phyloP scores from a whole-genome alignment of 176 grass and related monocot species.

The Carex parvula region DNA sequence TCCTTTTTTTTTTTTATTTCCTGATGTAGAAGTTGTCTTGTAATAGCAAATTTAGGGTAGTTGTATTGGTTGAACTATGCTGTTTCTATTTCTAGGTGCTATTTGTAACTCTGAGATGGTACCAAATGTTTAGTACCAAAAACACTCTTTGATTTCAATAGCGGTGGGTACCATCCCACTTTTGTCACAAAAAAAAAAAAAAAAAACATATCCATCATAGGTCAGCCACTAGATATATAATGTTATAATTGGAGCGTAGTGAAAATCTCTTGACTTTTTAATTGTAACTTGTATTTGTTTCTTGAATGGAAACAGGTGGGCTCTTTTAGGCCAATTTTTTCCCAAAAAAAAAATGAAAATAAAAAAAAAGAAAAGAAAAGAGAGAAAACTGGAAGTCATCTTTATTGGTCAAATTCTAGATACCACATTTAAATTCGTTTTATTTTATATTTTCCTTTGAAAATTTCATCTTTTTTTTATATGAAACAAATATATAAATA shows the following conservation, averaged over 20 bases:
- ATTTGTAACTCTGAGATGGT: too few relatives aligned
- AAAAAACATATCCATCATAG: neutral
- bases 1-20: too few relatives aligned
- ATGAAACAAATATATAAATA: neutral
- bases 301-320: neutral
- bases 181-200: too few relatives aligned
- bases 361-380: neutral
- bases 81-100: too few relatives aligned
- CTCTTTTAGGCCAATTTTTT: neutral
- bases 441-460: neutral
- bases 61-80: too few relatives aligned
- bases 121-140: too few relatives aligned
- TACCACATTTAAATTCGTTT: neutral
- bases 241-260: neutral
- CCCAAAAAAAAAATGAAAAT: neutral
- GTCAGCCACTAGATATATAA: neutral
- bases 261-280: neutral
- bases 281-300: constrained; percentile 1
- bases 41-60: too few relatives aligned
- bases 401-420: neutral
- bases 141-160: too few relatives aligned
- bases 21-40: too few relatives aligned
- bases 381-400: neutral
- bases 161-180: too few relatives aligned
- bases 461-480: neutral